Evolutionary conservation across 805 yeast genomes (phyloP).

Genomic region (Candida jianshihensis): DNA sequence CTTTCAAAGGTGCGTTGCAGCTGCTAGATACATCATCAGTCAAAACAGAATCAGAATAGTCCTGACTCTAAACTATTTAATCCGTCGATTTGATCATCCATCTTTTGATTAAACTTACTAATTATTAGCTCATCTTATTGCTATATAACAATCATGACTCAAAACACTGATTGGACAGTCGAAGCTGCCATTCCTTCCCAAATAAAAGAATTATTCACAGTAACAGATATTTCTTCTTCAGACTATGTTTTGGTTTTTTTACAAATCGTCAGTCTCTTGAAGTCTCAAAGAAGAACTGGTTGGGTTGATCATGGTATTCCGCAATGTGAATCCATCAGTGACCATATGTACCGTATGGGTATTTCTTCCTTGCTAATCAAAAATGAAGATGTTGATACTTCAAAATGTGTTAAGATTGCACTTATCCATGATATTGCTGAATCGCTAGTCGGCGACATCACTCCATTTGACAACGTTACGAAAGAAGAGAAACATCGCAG

Average conservation of each 20-base stretch:
- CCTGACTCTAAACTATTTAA: too few relatives aligned
- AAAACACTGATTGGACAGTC: constrained; percentile 41
- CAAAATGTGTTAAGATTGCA: constrained; percentile 77
- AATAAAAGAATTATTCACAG: constrained; percentile 30
- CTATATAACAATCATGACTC: constrained; percentile 6
- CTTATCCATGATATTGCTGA: constrained; percentile 94
- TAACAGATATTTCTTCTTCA: constrained; percentile 10
- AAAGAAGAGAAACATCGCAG: constrained; percentile 81
- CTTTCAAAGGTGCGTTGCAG: neutral
- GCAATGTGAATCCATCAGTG: constrained; percentile 64
- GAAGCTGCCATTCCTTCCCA: constrained; percentile 44
- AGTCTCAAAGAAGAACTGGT: constrained; percentile 83
- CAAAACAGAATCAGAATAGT: too few relatives aligned
- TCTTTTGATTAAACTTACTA: too few relatives aligned
- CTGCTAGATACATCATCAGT: neutral
- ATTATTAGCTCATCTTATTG: neutral
- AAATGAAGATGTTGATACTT: constrained; percentile 45
- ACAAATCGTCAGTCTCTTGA: constrained; percentile 65
- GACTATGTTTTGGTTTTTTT: constrained; percentile 51
- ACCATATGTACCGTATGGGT: constrained; percentile 95
- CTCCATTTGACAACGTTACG: constrained; percentile 68
- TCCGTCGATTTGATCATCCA: too few relatives aligned
- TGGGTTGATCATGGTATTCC: constrained; percentile 66
- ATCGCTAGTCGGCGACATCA: constrained; percentile 88
- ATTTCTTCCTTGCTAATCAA: constrained; percentile 65